These are phyloP conservation scores for Musa itinerans DNA, from an alignment of 176 grass and related monocot species.

Conservation along the genomic window DNA sequence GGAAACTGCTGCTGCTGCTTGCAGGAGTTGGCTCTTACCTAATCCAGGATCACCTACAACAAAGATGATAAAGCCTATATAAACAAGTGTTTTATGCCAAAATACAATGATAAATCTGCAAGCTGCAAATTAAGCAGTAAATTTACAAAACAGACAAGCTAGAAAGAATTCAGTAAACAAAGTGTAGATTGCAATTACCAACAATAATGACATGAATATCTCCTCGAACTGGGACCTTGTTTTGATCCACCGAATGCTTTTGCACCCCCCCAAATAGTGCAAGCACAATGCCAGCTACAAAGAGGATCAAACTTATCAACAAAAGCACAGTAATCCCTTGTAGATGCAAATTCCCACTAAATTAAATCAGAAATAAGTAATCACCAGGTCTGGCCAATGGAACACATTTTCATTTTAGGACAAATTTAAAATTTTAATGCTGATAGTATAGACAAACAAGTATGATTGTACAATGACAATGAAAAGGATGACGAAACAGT, in stretches of 20 bases:
- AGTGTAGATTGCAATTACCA: constrained; percentile 37
- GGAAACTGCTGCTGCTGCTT: constrained; percentile 70
- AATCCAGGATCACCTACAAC: constrained; percentile 73
- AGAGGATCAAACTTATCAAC: background rate
- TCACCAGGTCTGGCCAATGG: background rate
- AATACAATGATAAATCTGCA: background rate
- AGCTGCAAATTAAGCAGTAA: background rate
- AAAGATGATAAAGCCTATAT: constrained; percentile 1
- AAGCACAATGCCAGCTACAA: constrained; percentile 79
- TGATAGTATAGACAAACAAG: too few species aligned
- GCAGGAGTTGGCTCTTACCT: constrained; percentile 91
- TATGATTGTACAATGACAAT: too few species aligned
- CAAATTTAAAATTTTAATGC: too few species aligned
- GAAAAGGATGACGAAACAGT: too few species aligned
- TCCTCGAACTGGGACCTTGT: constrained; percentile 89
- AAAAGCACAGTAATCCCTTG: background rate
- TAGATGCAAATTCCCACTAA: background rate
- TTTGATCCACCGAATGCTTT: constrained; percentile 76
- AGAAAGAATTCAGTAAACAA: constrained; percentile 2
- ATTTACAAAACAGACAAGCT: too few species aligned
- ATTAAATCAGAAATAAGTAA: constrained; percentile 15
- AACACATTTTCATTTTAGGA: too few species aligned
- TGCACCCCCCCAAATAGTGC: constrained; percentile 82
- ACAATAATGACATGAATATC: constrained; percentile 82
- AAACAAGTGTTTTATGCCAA: constrained; percentile 1